Percentiles rank a stretch among this genome's conserved stretches.
phyloP scores from a whole-genome alignment of 768 basidiomycete species.

The Paxillus involutus region DNA sequence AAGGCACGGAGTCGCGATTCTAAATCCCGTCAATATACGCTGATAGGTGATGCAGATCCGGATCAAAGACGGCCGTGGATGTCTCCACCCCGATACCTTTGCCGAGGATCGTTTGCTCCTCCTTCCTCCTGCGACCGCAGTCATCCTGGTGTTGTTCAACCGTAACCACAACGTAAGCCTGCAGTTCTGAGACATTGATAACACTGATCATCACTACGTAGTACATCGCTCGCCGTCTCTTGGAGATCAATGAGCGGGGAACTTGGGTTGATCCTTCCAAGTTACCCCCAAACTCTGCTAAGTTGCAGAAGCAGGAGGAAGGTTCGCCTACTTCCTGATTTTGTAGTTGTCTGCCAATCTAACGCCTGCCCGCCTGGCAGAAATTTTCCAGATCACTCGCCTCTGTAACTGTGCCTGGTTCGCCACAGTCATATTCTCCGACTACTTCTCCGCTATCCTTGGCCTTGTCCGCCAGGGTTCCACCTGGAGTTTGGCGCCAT shows the following conservation, averaged over 20 bases:
- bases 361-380: constrained; percentile 32
- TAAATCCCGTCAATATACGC: background rate
- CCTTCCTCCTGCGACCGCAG: constrained; percentile 76
- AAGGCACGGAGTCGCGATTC: constrained; percentile 38
- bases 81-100: constrained; percentile 69
- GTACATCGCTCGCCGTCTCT: constrained; percentile 77
- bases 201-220: constrained; percentile 25
- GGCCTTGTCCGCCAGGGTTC: constrained; percentile 77
- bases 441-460: constrained; percentile 79
- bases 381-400: constrained; percentile 82
- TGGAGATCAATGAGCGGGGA: constrained; percentile 80
- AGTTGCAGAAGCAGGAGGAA: constrained; percentile 57
- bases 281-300: constrained; percentile 32
- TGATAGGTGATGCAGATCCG: constrained; percentile 20
- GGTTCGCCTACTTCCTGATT: constrained; percentile 17
- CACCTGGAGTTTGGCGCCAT: constrained; percentile 76
- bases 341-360: background rate
- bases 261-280: constrained; percentile 56
- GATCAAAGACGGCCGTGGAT: constrained; percentile 61
- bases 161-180: constrained; percentile 81
- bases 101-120: constrained; percentile 77
- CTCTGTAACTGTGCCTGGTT: constrained; percentile 84
- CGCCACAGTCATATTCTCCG: constrained; percentile 72
- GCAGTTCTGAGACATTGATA: background rate
- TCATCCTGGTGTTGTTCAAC: constrained; percentile 80